Percentiles rank a stretch among this genome's conserved stretches.
These are phyloP conservation scores for Plasmodium fragile DNA, from an alignment of 169 alveolate genomes.

Conservation along the genomic window DNA sequence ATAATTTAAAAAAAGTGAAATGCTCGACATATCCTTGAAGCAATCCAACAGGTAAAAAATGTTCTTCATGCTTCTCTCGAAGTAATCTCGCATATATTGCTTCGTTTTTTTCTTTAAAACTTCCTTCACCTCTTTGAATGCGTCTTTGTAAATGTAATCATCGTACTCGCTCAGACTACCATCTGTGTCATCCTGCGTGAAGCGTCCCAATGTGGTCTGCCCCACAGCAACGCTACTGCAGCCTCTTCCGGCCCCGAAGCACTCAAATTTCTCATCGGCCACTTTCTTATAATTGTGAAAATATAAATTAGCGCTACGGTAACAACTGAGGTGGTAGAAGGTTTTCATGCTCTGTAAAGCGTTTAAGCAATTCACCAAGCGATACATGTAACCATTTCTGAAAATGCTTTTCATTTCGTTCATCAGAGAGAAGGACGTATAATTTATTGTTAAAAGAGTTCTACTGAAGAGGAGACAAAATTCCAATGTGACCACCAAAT, in stretches of 20 bases:
- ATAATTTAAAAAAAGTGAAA: constrained; percentile 18
- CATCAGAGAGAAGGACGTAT: neutral
- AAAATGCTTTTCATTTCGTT: constrained; percentile 16
- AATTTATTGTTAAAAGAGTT: constrained; percentile 20
- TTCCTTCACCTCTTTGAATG: constrained; percentile 21
- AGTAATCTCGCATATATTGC: constrained; percentile 4
- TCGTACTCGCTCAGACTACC: constrained; percentile 16
- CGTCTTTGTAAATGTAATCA: constrained; percentile 44
- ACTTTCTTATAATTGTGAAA: constrained; percentile 55
- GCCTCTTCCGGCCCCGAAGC: neutral
- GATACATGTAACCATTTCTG: constrained; percentile 16
- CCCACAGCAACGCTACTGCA: neutral
- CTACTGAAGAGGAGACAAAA: constrained; percentile 31
- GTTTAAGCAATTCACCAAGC: constrained; percentile 26
- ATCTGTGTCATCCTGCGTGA: neutral
- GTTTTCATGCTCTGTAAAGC: constrained; percentile 29
- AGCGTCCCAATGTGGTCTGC: neutral
- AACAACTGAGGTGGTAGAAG: constrained; percentile 28
- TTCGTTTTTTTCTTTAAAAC: constrained; percentile 24
- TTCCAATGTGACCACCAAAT: constrained; percentile 26
- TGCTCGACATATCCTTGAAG: constrained; percentile 30
- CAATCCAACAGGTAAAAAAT: constrained; percentile 20
- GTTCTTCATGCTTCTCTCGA: constrained; percentile 21
- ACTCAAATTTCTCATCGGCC: neutral
- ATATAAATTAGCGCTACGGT: constrained; percentile 23